These are phyloP conservation scores for Ceratorhiza oryzae-sativae DNA, from an alignment of 1,284 basidiomycete genomes.

Conservation along the genomic window DNA sequence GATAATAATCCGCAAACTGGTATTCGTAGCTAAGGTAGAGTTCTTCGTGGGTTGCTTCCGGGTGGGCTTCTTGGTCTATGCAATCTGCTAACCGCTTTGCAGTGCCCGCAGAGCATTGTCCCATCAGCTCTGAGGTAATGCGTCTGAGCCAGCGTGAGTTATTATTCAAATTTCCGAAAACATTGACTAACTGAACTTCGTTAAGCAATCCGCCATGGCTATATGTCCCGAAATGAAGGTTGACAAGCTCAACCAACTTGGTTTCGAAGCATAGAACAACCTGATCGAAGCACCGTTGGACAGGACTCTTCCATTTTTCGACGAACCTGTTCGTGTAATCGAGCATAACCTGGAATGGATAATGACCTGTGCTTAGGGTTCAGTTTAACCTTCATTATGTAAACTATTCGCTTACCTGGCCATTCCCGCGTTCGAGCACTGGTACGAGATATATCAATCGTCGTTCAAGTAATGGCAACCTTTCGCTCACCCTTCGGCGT, in stretches of 20 bases:
- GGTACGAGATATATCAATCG: background rate
- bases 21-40: background rate
- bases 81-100: background rate
- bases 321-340: background rate
- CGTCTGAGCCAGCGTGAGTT: background rate
- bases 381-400: background rate
- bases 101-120: background rate
- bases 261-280: background rate
- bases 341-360: slow-evolving; percentile 12
- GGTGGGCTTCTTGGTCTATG: background rate
- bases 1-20: slow-evolving; percentile 15
- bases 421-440: slow-evolving; percentile 14
- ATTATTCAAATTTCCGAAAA: no score
- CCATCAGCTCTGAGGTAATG: background rate
- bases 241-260: slow-evolving; percentile 10
- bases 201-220: slow-evolving; percentile 1
- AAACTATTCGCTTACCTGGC: background rate
- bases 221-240: background rate
- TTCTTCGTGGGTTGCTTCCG: slow-evolving; percentile 4
- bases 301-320: background rate
- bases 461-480: no score
- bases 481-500: background rate
- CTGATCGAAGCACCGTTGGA: background rate
- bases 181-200: slow-evolving; percentile 3
- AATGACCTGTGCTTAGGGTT: background rate